Evolutionary conservation across 805 yeast species (phyloP).

Genomic region (Pichia kluyveri): DNA sequence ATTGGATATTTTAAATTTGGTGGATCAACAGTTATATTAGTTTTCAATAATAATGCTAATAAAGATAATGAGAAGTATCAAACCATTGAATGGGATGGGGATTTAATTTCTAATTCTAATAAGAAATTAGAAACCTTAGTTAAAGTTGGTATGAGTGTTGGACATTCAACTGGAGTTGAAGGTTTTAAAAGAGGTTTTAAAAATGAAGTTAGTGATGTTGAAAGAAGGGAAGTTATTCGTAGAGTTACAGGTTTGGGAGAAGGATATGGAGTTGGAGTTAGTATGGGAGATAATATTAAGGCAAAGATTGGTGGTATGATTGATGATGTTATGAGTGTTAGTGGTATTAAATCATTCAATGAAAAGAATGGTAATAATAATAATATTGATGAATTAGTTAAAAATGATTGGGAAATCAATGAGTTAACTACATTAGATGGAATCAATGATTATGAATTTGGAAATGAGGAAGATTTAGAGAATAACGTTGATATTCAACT

Average conservation of each 20-base stretch:
- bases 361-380: constrained; percentile 2
- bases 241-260: constrained; percentile 13
- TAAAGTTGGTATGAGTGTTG: constrained; percentile 86
- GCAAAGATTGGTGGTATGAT: constrained; percentile 6
- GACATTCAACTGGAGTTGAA: constrained; percentile 47
- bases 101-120: constrained; percentile 57
- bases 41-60: constrained; percentile 33
- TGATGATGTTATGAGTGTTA: constrained; percentile 8
- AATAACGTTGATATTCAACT: constrained; percentile 1
- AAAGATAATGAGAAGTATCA: constrained; percentile 12
- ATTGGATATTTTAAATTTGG: constrained; percentile 95
- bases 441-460: background rate
- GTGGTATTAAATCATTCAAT: background rate
- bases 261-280: background rate
- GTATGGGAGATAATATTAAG: constrained; percentile 4
- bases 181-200: constrained; percentile 37
- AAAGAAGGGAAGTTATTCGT: constrained; percentile 7
- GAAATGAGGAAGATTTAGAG: background rate
- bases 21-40: constrained; percentile 74
- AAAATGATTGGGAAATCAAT: constrained; percentile 22
- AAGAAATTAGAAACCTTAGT: constrained; percentile 74
- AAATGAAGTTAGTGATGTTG: constrained; percentile 2
- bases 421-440: constrained; percentile 11
- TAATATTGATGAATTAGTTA: constrained; percentile 2
- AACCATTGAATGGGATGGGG: constrained; percentile 57